Base-by-base conservation (phyloP, 2,329 filamentous ascomycete species). In the Bretziella fagacearum region DNA sequence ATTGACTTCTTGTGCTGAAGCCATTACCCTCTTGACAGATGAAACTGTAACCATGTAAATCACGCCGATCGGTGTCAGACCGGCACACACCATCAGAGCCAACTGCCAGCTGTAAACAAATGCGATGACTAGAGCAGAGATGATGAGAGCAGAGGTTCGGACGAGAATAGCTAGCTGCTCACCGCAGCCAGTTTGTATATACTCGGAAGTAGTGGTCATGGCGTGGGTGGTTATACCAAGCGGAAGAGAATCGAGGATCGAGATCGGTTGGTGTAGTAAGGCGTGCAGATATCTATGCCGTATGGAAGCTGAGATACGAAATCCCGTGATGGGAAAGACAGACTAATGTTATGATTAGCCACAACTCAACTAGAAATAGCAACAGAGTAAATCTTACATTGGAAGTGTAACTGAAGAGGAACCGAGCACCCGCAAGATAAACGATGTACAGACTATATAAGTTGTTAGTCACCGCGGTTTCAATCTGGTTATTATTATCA, bases 131-230 rank as follows among this genome's bases (percentile, higher is more conserved):
- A 70, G 61, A 47, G 68, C 67, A 0, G 68, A 57, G 4, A 66
- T 52, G 4, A 69, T 54, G 1, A 66, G 55, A 2, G 65, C 57
- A 2, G 64, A 44, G 2, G 59, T 62, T 44, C 67, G 62, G 25
- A 69, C 58, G 1, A 70, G 57, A 2, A 57, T 58, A 1, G 62
- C 61, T 4, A 74, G 57, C 46, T 68, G 67, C 52, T 73, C 69
- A 0, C 69, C 72, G n/a, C 73, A 66, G 15, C 68, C 70, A 22
- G 69, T 59, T 48, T 74, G 71, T 8, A 74, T 63, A 0, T 65
- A 65, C 52, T 73, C 73, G 26, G 69, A 64, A 0, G 67, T 66
- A 0, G 65, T 64, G 0, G 69, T 73, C 53, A 74, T 70, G 1
- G 68, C 65, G 33, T 65, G 67, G 0, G 67, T 65, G n/a, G 70